phyloP scores from a whole-genome alignment of 2,329 filamentous ascomycete species.

The Talaromyces amestolkiae region DNA sequence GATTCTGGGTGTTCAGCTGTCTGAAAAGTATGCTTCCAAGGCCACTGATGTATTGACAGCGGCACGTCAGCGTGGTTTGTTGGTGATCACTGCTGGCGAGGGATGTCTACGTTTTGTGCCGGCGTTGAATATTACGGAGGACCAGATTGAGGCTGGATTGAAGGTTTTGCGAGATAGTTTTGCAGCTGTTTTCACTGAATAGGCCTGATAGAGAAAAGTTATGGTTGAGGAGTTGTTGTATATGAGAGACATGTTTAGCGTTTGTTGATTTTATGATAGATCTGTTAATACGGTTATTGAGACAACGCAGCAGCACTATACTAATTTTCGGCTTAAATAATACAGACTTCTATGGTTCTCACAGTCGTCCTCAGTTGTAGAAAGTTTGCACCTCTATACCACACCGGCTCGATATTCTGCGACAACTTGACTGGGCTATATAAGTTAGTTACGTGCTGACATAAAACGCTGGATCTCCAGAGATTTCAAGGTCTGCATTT shows the following conservation, averaged over 20 bases:
- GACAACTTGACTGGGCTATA: too few species aligned
- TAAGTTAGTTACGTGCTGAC: too few species aligned
- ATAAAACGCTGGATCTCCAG: too few species aligned
- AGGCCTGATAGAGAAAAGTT: constrained; percentile 5
- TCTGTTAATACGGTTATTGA: background rate
- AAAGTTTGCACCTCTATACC: too few species aligned
- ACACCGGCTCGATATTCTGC: too few species aligned
- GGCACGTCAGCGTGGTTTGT: constrained; percentile 78
- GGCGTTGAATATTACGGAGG: constrained; percentile 73
- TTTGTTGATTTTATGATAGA: background rate
- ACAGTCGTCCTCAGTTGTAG: too few species aligned
- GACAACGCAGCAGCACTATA: background rate
- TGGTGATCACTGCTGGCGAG: constrained; percentile 88
- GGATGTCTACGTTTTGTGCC: constrained; percentile 93
- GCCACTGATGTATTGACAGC: constrained; percentile 68
- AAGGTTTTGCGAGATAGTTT: constrained; percentile 70
- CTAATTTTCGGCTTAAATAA: too few species aligned
- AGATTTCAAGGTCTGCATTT: too few species aligned
- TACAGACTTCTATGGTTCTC: too few species aligned
- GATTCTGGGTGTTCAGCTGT: constrained; percentile 82
- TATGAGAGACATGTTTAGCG: background rate
- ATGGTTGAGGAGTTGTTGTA: background rate
- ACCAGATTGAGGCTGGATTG: constrained; percentile 76
- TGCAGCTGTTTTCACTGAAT: constrained; percentile 46
- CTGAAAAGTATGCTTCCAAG: constrained; percentile 59